Evolutionary conservation across 768 basidiomycete genomes (phyloP).

Genomic region (Boletus rex-veris): DNA sequence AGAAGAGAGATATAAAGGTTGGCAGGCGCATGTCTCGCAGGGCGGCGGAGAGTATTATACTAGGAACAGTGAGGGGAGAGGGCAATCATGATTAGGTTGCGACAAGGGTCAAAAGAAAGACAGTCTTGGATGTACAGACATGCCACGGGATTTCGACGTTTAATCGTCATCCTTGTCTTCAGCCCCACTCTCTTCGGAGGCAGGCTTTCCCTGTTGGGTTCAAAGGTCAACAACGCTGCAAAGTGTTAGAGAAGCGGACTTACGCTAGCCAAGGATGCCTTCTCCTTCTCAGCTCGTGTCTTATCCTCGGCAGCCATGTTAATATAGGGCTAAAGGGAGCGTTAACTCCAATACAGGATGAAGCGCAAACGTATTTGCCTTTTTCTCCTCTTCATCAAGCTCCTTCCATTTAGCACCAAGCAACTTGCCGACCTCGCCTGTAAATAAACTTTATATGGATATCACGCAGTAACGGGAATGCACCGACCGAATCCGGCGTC

Average conservation of each 20-base stretch:
- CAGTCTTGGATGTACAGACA: conserved; percentile 18
- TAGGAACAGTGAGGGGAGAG: conserved; percentile 7
- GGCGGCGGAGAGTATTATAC: conserved; percentile 17
- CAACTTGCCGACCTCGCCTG: conserved; percentile 91
- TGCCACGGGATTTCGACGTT: conserved; percentile 9
- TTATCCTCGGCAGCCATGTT: conserved; percentile 88
- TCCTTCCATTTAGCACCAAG: conserved; percentile 98
- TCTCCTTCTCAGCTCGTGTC: conserved; percentile 80
- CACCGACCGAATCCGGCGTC: conserved; percentile 84
- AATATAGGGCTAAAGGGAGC: conserved; percentile 67
- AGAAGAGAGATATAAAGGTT: conserved; percentile 14
- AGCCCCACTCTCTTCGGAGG: conserved; percentile 37
- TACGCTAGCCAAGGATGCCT: conserved; percentile 43
- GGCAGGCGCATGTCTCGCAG: conserved; percentile 30
- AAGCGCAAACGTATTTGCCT: conserved; percentile 46
- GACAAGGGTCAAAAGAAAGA: conserved; percentile 2
- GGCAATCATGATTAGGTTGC: conserved; percentile 20
- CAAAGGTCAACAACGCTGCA: not conserved
- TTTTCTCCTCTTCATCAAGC: conserved; percentile 86
- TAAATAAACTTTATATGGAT: not conserved
- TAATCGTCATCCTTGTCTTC: conserved; percentile 47
- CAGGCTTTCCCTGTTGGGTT: conserved; percentile 26
- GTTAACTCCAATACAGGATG: not conserved
- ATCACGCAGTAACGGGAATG: conserved; percentile 2
- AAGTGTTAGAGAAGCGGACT: conserved; percentile 12